phyloP scores from a whole-genome alignment of 1,284 basidiomycete species.

The Cutaneotrichosporon mucoides region DNA sequence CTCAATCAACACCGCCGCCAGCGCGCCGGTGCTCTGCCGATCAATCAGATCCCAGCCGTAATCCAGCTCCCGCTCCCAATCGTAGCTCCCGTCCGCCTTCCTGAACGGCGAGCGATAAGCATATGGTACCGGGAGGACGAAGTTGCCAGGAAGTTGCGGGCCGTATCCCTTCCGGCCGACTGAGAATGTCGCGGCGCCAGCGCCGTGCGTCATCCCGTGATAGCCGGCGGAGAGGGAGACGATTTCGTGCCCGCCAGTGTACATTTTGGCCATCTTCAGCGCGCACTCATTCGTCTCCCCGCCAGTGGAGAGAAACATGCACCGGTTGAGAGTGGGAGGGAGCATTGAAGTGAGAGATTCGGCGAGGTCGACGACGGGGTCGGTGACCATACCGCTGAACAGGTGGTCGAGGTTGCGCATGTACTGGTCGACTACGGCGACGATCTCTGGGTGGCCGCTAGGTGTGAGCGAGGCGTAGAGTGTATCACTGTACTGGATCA shows the following conservation, averaged over 20 bases:
- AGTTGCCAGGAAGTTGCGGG: constrained; percentile 30
- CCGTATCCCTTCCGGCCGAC: constrained; percentile 35
- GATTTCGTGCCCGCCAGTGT: constrained; percentile 38
- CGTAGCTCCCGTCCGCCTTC: constrained; percentile 32
- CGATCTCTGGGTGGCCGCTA: constrained; percentile 36
- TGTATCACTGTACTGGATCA: no score
- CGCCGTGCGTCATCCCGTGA: constrained; percentile 38
- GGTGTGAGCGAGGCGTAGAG: background rate
- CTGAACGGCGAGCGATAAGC: constrained; percentile 35
- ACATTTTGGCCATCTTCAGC: constrained; percentile 39
- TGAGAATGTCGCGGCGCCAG: constrained; percentile 35
- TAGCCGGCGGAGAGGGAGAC: constrained; percentile 31
- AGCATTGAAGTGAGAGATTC: constrained; percentile 24
- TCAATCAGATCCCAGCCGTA: constrained; percentile 42
- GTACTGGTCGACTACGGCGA: constrained; percentile 22
- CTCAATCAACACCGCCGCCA: constrained; percentile 47
- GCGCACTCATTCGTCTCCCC: constrained; percentile 38
- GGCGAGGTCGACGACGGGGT: constrained; percentile 33
- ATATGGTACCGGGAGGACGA: constrained; percentile 28
- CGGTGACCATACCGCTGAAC: constrained; percentile 32
- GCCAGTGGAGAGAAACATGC: constrained; percentile 36
- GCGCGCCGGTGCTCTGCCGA: constrained; percentile 28
- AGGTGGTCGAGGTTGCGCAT: constrained; percentile 37
- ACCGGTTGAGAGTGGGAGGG: constrained; percentile 26
- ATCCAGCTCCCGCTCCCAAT: constrained; percentile 40